Base-by-base conservation (phyloP, 164 flowering plant genomes). In the Hamamelis virginiana region DNA sequence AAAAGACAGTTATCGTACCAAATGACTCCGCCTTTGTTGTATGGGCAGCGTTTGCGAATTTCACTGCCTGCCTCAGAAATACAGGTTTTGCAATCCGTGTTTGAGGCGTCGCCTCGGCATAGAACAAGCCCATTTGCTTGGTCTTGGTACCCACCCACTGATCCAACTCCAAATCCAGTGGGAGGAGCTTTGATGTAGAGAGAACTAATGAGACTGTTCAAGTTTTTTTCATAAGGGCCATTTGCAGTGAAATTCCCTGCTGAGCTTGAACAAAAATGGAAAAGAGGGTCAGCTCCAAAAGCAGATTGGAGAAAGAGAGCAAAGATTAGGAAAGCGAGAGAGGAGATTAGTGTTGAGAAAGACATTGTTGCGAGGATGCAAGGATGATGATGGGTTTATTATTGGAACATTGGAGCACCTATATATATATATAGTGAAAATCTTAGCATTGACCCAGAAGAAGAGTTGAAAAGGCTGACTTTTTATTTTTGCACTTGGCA, bases 1-100 rank as follows among this genome's bases (percentile, higher is more conserved):
- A 75, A n/a, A 4, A 72, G 46, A 33, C 81, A 78, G 16, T 78
- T 0, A 21, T 78, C 81, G 22, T 78, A 75, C 81, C 81, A 78
- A 5, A 75, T 64, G 38, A 60, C 64, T 0, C 75, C 72, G 11
- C 26, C 77, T 64, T 73, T 76, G 11, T 59, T 59, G 41, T 59
- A 1, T 0, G 77, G 74, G 55, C 81, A 78, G 6, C 13, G 69
- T 12, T n/a, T 5, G 5, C 46, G 51, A 1, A 73, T 19, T n/a
- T 75, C 69, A 2, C 8, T 19, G 47, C 62, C 50, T 11, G 76
- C 76, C 0, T 45, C 18, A 8, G 16, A 28, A n/a, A 79, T 53
- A n/a, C 82, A 76, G 33, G 28, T 8, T 11, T 22, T 47, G 55
- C 81, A 78, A 28, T 68, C 68, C 0, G 51, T 0, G 38, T 14